Evolutionary conservation across 2,329 filamentous ascomycete species (phyloP), one percentile per base, ranked within the genome.

Genomic region (Calonectria fujianensis): DNA sequence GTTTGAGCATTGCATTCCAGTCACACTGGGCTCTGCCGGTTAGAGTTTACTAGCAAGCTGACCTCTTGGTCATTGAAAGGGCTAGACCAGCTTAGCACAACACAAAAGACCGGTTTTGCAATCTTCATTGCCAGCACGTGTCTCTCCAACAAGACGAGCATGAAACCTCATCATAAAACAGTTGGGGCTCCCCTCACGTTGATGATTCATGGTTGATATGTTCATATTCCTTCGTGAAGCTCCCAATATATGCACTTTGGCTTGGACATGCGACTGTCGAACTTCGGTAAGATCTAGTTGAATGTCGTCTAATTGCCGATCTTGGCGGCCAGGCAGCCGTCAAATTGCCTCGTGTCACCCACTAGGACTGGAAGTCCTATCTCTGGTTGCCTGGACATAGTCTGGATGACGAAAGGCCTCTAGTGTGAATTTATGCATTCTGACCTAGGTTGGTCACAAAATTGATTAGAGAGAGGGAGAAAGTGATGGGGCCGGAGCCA

Each of bases 1-100:
- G 57, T 63, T 41, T 41, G 57, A 9, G 10, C n/a, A 39, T 39
- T 41, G 16, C 57, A 63, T 63, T 63, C 57, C 57, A 63, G 41
- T 16, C 9, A 3, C 24, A 4, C 24, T 29, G n/a, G 35, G 57
- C 57, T 27, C 24, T 24, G 27, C 4, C 1, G 13, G 14, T 63
- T 63, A 31, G n/a, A 39, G 57, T 63, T 63, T 63, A 14, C 16
- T 63, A 63, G 37, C 4, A 9, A 41, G 24, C 27, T 31, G 35
- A 24, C 45, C n/a, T 63, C 29, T 41, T 27, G 14, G 37, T 8
- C 24, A 41, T 31, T 27, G 7, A 61, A 27, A 10, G 27, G 24
- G 35, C 35, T 41, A 29, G 37, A 29, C 37, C 32, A 39, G 24
- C 27, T 63, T 29, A 63, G 37, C 16, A 10, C 14, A 4, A 4